Percentiles rank a stretch among this genome's conserved stretches.
These are phyloP conservation scores for Angophora floribunda DNA, from an alignment of 345 rosid genomes.

Conservation along the genomic window DNA sequence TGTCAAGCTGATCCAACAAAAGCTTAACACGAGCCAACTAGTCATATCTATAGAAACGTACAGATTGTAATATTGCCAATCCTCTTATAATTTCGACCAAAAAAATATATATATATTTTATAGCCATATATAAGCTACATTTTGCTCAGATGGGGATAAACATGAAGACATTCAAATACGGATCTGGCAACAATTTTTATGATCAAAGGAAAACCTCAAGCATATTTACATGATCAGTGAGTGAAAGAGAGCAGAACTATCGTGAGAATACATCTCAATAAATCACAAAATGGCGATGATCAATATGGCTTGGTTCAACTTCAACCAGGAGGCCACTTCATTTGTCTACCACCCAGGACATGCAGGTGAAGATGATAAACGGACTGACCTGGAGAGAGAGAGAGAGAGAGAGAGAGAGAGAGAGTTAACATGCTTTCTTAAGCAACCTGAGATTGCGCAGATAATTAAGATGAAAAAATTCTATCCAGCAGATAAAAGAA, in stretches of 20 bases:
- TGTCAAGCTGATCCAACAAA: not conserved
- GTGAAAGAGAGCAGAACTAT: not conserved
- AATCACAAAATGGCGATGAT: not conserved
- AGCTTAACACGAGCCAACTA: not conserved
- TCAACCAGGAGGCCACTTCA: conserved; percentile 96
- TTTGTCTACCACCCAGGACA: conserved; percentile 74
- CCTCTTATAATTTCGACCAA: not conserved
- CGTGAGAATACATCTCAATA: not conserved
- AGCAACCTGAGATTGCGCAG: not conserved
- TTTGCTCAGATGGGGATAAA: not conserved
- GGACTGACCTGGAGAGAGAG: conserved; percentile 66
- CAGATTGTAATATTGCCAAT: not conserved
- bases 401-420: not conserved
- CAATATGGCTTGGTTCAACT: not conserved
- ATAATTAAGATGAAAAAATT: not conserved
- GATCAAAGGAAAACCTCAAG: not conserved
- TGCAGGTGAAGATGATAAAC: conserved; percentile 93
- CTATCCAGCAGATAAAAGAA: not conserved
- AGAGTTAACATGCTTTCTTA: not conserved
- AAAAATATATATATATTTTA: too few species aligned
- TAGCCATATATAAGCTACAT: not conserved
- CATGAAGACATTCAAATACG: not conserved
- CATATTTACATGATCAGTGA: not conserved
- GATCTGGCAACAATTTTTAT: not conserved
- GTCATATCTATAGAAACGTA: not conserved